Conservation (phyloP, 495 filamentous ascomycete genomes). For the Aspergillus heteromorphus region DNA sequence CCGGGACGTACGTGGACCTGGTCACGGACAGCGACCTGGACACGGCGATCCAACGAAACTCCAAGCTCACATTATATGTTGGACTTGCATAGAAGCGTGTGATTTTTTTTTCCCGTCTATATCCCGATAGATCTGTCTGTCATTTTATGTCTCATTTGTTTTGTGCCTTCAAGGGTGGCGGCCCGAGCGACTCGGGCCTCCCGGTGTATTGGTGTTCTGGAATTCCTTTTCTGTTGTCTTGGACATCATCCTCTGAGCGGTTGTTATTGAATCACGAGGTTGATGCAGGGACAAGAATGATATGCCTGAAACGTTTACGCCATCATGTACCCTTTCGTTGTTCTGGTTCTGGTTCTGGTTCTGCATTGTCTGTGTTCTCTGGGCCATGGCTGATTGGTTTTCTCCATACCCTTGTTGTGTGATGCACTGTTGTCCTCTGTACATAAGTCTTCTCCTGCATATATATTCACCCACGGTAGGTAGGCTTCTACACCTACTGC, state of each 20-base stretch:
- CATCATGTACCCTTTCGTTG: conserved; percentile 20
- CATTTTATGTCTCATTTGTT: conserved; percentile 13
- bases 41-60: conserved; percentile 72
- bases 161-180: conserved; percentile 6
- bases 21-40: conserved; percentile 76
- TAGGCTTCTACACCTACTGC: not conserved
- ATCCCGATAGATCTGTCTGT: conserved; percentile 8
- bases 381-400: conserved; percentile 13
- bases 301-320: conserved; percentile 25
- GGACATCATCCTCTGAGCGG: conserved; percentile 11
- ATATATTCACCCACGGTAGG: conserved; percentile 9
- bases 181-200: conserved; percentile 17
- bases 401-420: conserved; percentile 20
- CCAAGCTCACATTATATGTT: conserved; percentile 79
- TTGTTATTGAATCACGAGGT: conserved; percentile 19
- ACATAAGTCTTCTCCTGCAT: conserved; percentile 22
- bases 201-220: conserved; percentile 32
- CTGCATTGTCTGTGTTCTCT: conserved; percentile 12
- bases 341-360: conserved; percentile 14
- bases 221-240: conserved; percentile 19
- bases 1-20: conserved; percentile 65
- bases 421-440: conserved; percentile 16
- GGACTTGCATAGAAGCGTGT: conserved; percentile 43
- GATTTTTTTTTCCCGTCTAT: conserved; percentile 3
- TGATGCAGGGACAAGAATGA: conserved; percentile 23